These are phyloP conservation scores for Fusarium dimerum DNA, from an alignment of 2,329 filamentous ascomycete genomes.

Conservation along the genomic window DNA sequence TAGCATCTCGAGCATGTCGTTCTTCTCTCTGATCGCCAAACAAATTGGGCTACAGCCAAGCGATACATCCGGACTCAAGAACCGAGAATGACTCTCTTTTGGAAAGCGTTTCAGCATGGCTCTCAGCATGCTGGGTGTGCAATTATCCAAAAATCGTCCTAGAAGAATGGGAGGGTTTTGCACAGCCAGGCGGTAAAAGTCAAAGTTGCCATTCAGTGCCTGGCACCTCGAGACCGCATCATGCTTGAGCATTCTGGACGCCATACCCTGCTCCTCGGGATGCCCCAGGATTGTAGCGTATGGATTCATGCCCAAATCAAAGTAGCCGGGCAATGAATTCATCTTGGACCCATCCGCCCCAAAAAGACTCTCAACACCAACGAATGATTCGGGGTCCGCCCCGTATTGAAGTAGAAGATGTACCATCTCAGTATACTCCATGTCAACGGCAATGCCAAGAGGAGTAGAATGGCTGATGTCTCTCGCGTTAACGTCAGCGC, in stretches of 20 bases:
- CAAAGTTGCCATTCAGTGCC: slow-evolving; percentile 19
- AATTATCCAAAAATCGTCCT: neutral
- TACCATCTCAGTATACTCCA: neutral
- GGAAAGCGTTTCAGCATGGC: slow-evolving; percentile 20
- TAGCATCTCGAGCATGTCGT: slow-evolving; percentile 5
- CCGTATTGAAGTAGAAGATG: slow-evolving; percentile 14
- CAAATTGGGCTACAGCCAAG: slow-evolving; percentile 1
- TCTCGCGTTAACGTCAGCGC: slow-evolving; percentile 18
- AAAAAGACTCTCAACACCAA: neutral
- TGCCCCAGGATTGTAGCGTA: neutral
- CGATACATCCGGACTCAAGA: slow-evolving; percentile 12
- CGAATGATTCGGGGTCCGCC: slow-evolving; percentile 8
- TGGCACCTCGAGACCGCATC: neutral
- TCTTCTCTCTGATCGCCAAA: slow-evolving; percentile 5
- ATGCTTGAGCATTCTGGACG: slow-evolving; percentile 4
- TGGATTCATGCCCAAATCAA: slow-evolving; percentile 15
- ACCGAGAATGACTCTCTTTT: slow-evolving; percentile 2
- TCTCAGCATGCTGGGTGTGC: neutral
- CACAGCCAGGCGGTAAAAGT: slow-evolving; percentile 17
- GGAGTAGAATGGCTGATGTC: slow-evolving; percentile 8
- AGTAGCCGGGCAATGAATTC: slow-evolving; percentile 3
- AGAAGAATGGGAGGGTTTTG: slow-evolving; percentile 16
- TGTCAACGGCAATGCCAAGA: slow-evolving; percentile 6
- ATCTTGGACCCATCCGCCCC: neutral
- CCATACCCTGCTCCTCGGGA: neutral